Base-by-base conservation (phyloP, 2,329 filamentous ascomycete genomes). In the Cladosporium velox region DNA sequence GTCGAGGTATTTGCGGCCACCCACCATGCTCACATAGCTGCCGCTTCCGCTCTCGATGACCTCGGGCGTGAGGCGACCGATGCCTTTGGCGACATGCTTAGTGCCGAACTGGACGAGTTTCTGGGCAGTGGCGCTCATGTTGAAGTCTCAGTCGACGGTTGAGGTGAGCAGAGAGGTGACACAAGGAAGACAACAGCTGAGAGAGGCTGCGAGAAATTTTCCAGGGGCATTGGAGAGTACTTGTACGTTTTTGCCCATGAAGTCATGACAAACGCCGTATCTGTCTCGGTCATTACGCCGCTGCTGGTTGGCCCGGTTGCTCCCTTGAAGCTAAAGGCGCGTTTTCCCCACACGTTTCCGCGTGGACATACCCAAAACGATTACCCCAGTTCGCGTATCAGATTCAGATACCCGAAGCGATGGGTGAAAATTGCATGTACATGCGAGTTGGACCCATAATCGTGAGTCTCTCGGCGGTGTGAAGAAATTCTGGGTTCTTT, bases 1-100 rank as follows among this genome's bases (percentile, higher is more conserved):
- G 64, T 78, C 76, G 59, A 78, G 72, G 65, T 74, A 72, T 41
- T 57, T 55, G 24, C 51, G 49, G 8, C 64, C 64, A 28, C 64
- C 64, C 2, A 60, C 57, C 64, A 65, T 77, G 21, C 73, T 77
- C 51, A 77, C 71, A 67, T 76, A 75, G 69, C 73, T 75, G 51
- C 75, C 75, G 26, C 67, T 68, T 32, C 75, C 75, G 59, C 69
- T 71, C 58, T 75, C 75, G 49, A 77, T 71, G 44, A 76, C 73
- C 63, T 76, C 70, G n/a, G 59, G 65, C 3, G 66, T 66, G 24
- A 69, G 65, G 54, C 68, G 66, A 32, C 68, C 68, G 18, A 69
- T 65, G 44, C 68, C 68, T 38, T 64, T 66, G 34, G 68, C 68
- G 12, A 69, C 66, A 55, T 68, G 67, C 65, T 67, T 65, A 5